Evolutionary conservation across 2,329 filamentous ascomycete genomes (phyloP).

Genomic region (Xylariaceae sp.): DNA sequence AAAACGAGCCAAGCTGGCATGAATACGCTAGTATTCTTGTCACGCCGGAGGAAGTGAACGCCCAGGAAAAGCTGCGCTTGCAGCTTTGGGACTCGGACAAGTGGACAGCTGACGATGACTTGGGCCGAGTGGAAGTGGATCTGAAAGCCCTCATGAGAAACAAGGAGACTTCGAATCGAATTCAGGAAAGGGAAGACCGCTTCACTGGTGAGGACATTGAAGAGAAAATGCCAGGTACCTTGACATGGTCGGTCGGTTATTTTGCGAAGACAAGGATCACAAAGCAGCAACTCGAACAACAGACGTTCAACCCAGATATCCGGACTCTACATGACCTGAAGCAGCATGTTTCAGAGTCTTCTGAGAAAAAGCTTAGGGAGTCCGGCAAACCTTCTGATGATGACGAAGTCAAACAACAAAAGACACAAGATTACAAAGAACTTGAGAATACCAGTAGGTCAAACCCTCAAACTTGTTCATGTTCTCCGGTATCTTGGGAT

Average conservation of each 20-base stretch:
- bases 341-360: conserved; percentile 47
- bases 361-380: conserved; percentile 61
- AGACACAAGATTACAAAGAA: conserved; percentile 58
- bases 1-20: conserved; percentile 66
- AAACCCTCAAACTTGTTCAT: background rate
- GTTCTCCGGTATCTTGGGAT: background rate
- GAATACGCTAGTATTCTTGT: conserved; percentile 67
- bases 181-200: conserved; percentile 58
- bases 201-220: conserved; percentile 60
- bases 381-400: conserved; percentile 52
- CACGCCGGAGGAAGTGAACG: conserved; percentile 65
- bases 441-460: conserved; percentile 45
- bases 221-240: conserved; percentile 62
- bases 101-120: conserved; percentile 66
- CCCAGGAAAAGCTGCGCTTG: conserved; percentile 61
- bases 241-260: conserved; percentile 67
- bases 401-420: conserved; percentile 62
- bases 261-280: conserved; percentile 62
- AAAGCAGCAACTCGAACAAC: conserved; percentile 53
- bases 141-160: conserved; percentile 60
- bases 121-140: conserved; percentile 66
- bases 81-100: conserved; percentile 75
- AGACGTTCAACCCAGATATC: conserved; percentile 54
- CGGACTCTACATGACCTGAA: conserved; percentile 54
- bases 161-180: conserved; percentile 52